Conservation (phyloP, 1,284 basidiomycete genomes). For the Rhodotorula sp. region DNA sequence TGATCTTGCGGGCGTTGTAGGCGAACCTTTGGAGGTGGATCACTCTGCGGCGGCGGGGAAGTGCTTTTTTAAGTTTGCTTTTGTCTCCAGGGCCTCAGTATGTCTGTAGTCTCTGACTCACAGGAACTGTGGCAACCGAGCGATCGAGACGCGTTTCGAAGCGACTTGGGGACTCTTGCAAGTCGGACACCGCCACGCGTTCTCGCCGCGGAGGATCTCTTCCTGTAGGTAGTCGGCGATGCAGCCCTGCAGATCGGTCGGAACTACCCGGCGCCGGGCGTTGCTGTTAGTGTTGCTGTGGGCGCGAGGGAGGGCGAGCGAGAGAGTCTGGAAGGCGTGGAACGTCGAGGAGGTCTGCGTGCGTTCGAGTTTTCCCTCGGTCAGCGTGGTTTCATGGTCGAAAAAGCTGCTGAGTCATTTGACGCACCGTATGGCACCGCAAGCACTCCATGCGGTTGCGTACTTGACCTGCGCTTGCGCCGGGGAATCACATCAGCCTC, state of each 20-base stretch:
- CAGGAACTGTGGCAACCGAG: slow-evolving; percentile 65
- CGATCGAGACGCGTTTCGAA: slow-evolving; percentile 76
- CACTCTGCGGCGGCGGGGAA: slow-evolving; percentile 58
- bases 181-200: slow-evolving; percentile 91
- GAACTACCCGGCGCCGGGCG: slow-evolving; percentile 52
- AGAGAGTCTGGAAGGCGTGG: slow-evolving; percentile 88
- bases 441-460: slow-evolving; percentile 84
- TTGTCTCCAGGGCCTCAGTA: background rate
- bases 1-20: slow-evolving; percentile 77
- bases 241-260: slow-evolving; percentile 58
- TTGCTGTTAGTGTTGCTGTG: slow-evolving; percentile 55
- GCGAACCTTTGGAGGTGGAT: slow-evolving; percentile 96
- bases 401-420: background rate
- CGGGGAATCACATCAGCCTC: too few species aligned
- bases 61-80: background rate
- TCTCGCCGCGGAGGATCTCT: slow-evolving; percentile 85
- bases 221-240: slow-evolving; percentile 85
- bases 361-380: too few species aligned
- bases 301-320: slow-evolving; percentile 66
- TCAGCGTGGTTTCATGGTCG: background rate
- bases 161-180: slow-evolving; percentile 81
- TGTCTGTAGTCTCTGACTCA: background rate
- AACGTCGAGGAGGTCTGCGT: slow-evolving; percentile 90
- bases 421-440: slow-evolving; percentile 76
- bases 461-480: slow-evolving; percentile 60